Evolutionary conservation across 2,329 filamentous ascomycete species (phyloP).

Genomic region (Dryadomyces quercus-mongolicae): DNA sequence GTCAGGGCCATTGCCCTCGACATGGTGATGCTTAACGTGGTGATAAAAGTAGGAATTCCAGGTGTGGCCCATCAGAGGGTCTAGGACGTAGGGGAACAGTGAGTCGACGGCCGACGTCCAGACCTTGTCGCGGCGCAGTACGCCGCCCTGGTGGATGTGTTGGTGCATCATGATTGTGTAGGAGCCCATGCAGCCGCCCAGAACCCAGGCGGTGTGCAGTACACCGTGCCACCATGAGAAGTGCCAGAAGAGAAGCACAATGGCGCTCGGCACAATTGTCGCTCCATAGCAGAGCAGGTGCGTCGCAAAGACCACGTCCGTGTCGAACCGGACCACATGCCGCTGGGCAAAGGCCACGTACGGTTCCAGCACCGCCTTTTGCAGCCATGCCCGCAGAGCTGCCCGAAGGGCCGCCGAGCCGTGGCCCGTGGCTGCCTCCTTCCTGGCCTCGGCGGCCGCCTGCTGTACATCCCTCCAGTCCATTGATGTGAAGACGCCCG

Average conservation of each 20-base stretch:
- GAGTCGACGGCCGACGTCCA: slow-evolving; percentile 37
- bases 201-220: slow-evolving; percentile 47
- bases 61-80: slow-evolving; percentile 70
- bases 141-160: slow-evolving; percentile 66
- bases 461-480: slow-evolving; percentile 26
- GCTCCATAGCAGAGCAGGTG: slow-evolving; percentile 61
- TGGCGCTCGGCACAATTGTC: slow-evolving; percentile 57
- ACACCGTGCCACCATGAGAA: slow-evolving; percentile 59
- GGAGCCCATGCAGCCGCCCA: slow-evolving; percentile 55
- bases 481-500: slow-evolving; percentile 29
- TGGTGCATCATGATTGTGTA: slow-evolving; percentile 79
- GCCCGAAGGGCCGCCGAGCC: no score
- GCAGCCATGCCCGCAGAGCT: slow-evolving; percentile 6
- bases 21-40: slow-evolving; percentile 76
- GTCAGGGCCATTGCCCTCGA: slow-evolving; percentile 64
- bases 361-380: slow-evolving; percentile 41
- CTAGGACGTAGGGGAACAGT: slow-evolving; percentile 59
- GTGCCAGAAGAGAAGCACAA: slow-evolving; percentile 44
- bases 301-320: slow-evolving; percentile 68
- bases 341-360: slow-evolving; percentile 44
- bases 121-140: slow-evolving; percentile 41
- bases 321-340: slow-evolving; percentile 46
- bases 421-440: background rate
- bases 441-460: slow-evolving; percentile 11
- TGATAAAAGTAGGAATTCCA: slow-evolving; percentile 82